Conservation (phyloP, 257 asterid species). For the Craterostigma plantagineum region DNA sequence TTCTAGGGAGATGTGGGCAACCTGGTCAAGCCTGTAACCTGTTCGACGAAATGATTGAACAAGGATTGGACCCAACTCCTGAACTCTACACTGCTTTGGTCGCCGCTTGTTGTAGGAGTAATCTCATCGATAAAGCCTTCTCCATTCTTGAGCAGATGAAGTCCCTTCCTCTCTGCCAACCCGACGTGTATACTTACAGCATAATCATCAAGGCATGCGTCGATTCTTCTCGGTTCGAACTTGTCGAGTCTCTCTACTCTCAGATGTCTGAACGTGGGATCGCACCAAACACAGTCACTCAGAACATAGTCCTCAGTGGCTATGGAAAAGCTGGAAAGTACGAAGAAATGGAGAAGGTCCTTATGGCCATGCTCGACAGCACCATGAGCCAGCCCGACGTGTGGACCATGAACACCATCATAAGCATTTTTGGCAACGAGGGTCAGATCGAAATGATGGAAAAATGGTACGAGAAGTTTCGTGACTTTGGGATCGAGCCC, state of each 20-base stretch:
- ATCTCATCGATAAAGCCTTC: slow-evolving; percentile 52
- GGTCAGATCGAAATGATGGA: slow-evolving; percentile 88
- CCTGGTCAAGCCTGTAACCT: slow-evolving; percentile 61
- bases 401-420: slow-evolving; percentile 79
- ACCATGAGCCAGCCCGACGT: slow-evolving; percentile 49
- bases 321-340: slow-evolving; percentile 72
- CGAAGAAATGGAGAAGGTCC: slow-evolving; percentile 74
- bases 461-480: slow-evolving; percentile 79
- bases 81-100: slow-evolving; percentile 69
- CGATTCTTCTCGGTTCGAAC: slow-evolving; percentile 44
- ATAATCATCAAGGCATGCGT: slow-evolving; percentile 71
- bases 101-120: slow-evolving; percentile 62
- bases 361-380: slow-evolving; percentile 49
- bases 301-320: slow-evolving; percentile 69
- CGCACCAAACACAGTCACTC: slow-evolving; percentile 80
- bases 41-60: slow-evolving; percentile 61
- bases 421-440: slow-evolving; percentile 63
- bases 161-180: slow-evolving; percentile 57
- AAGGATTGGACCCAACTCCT: slow-evolving; percentile 61
- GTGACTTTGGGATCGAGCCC: slow-evolving; percentile 71
- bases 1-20: slow-evolving; percentile 77
- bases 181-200: slow-evolving; percentile 76
- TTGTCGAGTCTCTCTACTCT: slow-evolving; percentile 54
- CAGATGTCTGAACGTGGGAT: slow-evolving; percentile 46
- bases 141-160: slow-evolving; percentile 47